These are phyloP conservation scores for Daldinia loculata DNA, from an alignment of 495 filamentous ascomycete species.

Conservation along the genomic window DNA sequence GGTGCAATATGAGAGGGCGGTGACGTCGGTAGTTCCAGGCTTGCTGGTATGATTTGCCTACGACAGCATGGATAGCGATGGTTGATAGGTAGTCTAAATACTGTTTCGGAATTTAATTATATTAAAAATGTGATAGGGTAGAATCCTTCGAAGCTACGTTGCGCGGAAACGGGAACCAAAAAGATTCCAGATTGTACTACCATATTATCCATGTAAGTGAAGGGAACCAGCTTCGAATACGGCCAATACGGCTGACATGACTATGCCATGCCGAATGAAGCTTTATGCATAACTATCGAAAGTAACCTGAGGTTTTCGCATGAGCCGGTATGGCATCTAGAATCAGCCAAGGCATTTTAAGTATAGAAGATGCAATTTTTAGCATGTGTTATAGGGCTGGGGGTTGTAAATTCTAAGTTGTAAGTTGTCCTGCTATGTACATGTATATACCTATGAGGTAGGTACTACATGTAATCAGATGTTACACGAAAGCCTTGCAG, in stretches of 20 bases:
- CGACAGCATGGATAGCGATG: conserved; percentile 60
- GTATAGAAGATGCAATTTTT: background rate
- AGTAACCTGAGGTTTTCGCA: background rate
- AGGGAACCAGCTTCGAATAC: conserved; percentile 1
- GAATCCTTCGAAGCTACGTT: conserved; percentile 42
- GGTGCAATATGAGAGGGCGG: conserved; percentile 5
- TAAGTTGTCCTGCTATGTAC: background rate
- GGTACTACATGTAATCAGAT: background rate
- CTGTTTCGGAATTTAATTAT: conserved; percentile 1
- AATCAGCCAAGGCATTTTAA: background rate
- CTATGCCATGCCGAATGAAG: conserved; percentile 13
- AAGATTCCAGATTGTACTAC: conserved; percentile 15
- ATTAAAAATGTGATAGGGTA: conserved; percentile 24
- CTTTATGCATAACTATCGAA: conserved; percentile 18
- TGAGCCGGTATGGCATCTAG: background rate
- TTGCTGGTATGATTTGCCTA: conserved; percentile 34
- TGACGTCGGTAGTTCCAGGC: conserved; percentile 19
- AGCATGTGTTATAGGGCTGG: background rate
- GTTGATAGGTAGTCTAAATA: conserved; percentile 8
- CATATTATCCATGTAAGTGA: conserved; percentile 5
- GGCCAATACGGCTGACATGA: conserved; percentile 3
- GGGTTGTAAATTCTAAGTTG: background rate
- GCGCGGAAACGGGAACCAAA: conserved; percentile 13
- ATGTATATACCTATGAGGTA: too few species aligned
- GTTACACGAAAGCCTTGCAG: conserved; percentile 35